Evolutionary conservation across 345 rosid genomes (phyloP).

Genomic region (Euphorbia lathyris): DNA sequence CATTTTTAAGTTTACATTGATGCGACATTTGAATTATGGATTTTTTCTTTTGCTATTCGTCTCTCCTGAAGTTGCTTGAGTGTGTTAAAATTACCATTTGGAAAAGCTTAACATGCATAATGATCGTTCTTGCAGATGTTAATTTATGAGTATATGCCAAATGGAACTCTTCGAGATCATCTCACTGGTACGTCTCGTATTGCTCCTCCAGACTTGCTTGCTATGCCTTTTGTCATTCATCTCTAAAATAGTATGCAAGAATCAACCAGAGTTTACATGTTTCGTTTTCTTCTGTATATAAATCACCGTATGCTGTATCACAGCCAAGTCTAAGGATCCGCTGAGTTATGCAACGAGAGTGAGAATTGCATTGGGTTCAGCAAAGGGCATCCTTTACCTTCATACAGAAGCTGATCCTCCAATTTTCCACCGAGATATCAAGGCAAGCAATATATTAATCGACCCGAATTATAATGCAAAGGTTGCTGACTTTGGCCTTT

Average conservation of each 20-base stretch:
- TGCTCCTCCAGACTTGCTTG: conserved; percentile 9
- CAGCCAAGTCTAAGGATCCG: conserved; percentile 57
- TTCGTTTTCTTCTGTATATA: background rate
- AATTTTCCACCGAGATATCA: conserved; percentile 87
- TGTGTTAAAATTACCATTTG: conserved; percentile 7
- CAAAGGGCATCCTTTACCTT: conserved; percentile 80
- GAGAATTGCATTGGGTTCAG: conserved; percentile 70
- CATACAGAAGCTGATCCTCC: conserved; percentile 97
- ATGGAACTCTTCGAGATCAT: conserved; percentile 86
- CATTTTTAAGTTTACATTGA: too few relatives aligned
- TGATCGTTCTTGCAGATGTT: conserved; percentile 59
- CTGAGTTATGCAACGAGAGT: conserved; percentile 61
- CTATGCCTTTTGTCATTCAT: background rate
- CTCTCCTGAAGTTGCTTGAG: background rate
- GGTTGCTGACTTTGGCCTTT: conserved; percentile 96
- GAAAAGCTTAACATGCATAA: conserved; percentile 7
- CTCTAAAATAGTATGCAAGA: background rate
- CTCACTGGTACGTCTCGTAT: conserved; percentile 57
- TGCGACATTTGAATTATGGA: conserved; percentile 1
- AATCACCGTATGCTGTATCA: conserved; percentile 5
- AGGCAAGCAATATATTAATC: conserved; percentile 84
- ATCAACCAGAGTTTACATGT: background rate
- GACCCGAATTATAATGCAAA: conserved; percentile 72
- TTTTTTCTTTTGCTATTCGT: conserved; percentile 4
- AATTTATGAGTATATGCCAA: conserved; percentile 84